Base-by-base conservation (phyloP, 768 basidiomycete species). In the Pisolithus sp. region DNA sequence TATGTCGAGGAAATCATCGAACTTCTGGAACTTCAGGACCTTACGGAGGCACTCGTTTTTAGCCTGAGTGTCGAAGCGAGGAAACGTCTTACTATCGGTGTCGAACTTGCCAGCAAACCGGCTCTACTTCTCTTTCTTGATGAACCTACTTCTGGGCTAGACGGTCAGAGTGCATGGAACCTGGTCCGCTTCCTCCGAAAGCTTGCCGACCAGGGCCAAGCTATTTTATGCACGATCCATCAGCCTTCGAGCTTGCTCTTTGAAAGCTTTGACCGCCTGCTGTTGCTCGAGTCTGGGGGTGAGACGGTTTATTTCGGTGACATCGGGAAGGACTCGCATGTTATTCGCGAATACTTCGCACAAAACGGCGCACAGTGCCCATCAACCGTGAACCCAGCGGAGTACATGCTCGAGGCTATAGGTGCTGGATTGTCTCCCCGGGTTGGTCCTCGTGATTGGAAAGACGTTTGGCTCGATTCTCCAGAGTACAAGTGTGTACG, bases 301-400 rank as follows among this genome's bases (percentile, higher is more conserved):
- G 83, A 89, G 65, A 93, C 91, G 0, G 89, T 93, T n/a, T 95
- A 94, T 75, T 94, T 90, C 62, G 93, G 92, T 40, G 86, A 89
- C 54, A 89, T 94, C 46, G 93, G 91, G 42, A 64, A 74, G 40
- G 86, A 90, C 55, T 86, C 89, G 4, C 61, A 70, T 2, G 72
- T 82, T 34, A 71, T 94, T 46, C 81, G 79, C 24, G 74, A 82
- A 4, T 95, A 95, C 71, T 91, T 93, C 62, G 80, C 81, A 21
- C 73, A 74, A 15, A 70, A 88, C 55, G 90, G 91, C 13, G 92
- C 65, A 5, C 54, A 66, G 26, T 93, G 89, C 65, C 89, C 89
- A 4, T 45, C 78, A 0, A 83, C 84, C 54, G 83, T 83, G 61
- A 95, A 95, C 64, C 89, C 88, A 4, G 81, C 79, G 0, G 79